Evolutionary conservation across 2,329 filamentous ascomycete genomes (phyloP).

Genomic region (Penicillium sp.): DNA sequence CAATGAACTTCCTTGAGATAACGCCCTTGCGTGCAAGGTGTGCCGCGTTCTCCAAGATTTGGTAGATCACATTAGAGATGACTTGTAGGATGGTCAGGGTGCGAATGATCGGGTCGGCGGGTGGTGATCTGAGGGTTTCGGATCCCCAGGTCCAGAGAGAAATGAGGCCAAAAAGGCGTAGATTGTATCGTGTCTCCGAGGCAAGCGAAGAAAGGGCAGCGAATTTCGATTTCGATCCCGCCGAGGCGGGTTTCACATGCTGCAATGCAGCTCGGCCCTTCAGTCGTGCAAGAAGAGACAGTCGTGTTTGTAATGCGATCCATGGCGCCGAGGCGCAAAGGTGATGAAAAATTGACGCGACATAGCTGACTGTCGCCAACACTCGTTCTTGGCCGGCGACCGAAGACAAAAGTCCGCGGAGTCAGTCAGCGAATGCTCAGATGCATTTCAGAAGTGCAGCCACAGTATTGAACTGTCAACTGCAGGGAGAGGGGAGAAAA

Average conservation of each 20-base stretch:
- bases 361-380: constrained; percentile 65
- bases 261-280: constrained; percentile 9
- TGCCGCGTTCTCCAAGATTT: constrained; percentile 75
- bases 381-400: constrained; percentile 64
- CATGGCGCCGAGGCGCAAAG: constrained; percentile 53
- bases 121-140: constrained; percentile 52
- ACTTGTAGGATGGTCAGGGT: constrained; percentile 64
- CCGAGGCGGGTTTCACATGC: constrained; percentile 22
- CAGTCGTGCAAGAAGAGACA: constrained; percentile 41
- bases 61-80: constrained; percentile 61
- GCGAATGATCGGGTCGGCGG: constrained; percentile 44
- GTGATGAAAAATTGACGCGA: constrained; percentile 57
- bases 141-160: constrained; percentile 73
- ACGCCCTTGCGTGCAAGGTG: constrained; percentile 72
- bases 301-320: constrained; percentile 38
- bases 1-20: constrained; percentile 45
- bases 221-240: constrained; percentile 47
- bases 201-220: constrained; percentile 45
- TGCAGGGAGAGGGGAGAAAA: background rate
- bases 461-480: background rate
- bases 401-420: constrained; percentile 58
- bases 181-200: constrained; percentile 51
- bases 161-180: constrained; percentile 59
- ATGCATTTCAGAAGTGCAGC: background rate
- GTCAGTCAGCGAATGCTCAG: constrained; percentile 2